These are phyloP conservation scores for Amylostereum chailletii DNA, from an alignment of 1,284 basidiomycete species.

Conservation along the genomic window DNA sequence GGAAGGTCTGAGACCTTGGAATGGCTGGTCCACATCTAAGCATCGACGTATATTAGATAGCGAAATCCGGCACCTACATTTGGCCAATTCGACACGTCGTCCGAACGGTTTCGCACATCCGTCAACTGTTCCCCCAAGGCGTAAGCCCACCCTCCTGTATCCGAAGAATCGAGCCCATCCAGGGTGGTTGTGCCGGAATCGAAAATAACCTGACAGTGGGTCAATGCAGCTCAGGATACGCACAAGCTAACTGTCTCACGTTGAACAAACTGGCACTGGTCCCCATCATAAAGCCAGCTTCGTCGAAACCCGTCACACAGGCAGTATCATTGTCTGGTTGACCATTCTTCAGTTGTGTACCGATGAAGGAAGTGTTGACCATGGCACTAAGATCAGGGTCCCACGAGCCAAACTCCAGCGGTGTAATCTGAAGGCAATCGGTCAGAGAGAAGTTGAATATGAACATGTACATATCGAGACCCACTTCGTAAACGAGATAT, in stretches of 20 bases:
- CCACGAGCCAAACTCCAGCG: constrained; percentile 60
- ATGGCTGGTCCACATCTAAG: constrained; percentile 26
- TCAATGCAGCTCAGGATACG: neutral
- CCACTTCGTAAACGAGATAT: constrained; percentile 54
- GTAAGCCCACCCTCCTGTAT: constrained; percentile 33
- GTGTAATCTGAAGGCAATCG: constrained; percentile 37
- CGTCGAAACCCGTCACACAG: constrained; percentile 60
- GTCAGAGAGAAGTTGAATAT: neutral
- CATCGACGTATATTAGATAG: neutral
- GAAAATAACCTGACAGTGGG: constrained; percentile 14
- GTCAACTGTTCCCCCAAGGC: constrained; percentile 37
- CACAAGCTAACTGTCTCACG: constrained; percentile 23
- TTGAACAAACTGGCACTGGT: constrained; percentile 58
- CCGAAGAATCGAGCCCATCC: constrained; percentile 26
- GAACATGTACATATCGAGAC: neutral
- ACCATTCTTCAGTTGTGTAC: constrained; percentile 48
- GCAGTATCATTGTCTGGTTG: constrained; percentile 36
- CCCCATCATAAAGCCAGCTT: constrained; percentile 59
- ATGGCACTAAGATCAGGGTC: constrained; percentile 57
- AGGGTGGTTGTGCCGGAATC: constrained; percentile 36
- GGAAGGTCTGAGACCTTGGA: constrained; percentile 36
- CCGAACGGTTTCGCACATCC: constrained; percentile 39
- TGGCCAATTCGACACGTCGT: constrained; percentile 64
- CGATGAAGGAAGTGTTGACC: constrained; percentile 48
- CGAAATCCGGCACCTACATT: constrained; percentile 25